Evolutionary conservation across 345 rosid species (phyloP).

Genomic region (Euphorbia lathyris): DNA sequence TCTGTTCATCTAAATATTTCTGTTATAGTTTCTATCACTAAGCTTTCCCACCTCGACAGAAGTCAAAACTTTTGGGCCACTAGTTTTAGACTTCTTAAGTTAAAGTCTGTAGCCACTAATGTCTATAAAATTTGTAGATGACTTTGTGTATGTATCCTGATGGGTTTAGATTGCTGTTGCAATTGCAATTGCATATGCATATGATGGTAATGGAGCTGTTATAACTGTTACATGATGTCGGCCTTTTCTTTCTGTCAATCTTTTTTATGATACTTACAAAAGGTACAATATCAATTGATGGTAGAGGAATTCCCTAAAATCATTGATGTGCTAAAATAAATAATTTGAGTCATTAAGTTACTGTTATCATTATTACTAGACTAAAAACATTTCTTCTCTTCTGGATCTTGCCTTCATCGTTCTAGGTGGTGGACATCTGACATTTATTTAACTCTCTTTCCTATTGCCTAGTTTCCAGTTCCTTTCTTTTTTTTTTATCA

Average conservation of each 20-base stretch:
- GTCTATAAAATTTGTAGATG: neutral
- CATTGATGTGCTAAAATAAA: neutral
- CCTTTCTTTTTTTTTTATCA: neutral
- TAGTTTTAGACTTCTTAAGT: no score
- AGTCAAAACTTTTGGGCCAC: no score
- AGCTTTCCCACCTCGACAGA: no score
- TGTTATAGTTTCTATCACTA: no score
- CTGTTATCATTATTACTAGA: neutral
- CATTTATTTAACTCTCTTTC: neutral
- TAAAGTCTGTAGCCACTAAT: no score
- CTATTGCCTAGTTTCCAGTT: neutral
- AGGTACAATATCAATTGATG: neutral
- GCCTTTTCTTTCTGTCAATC: neutral
- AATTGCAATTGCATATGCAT: neutral
- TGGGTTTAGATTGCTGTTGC: neutral
- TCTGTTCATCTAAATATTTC: no score
- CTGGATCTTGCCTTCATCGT: neutral
- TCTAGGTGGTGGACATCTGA: neutral
- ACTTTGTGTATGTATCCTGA: neutral
- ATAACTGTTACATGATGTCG: neutral
- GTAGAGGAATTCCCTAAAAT: neutral
- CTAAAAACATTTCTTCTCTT: neutral
- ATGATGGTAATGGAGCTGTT: neutral
- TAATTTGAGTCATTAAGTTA: neutral
- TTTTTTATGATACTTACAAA: neutral